A percentile compares a stretch with the other conserved stretches of the same genome.
phyloP scores from a whole-genome alignment of 2,329 filamentous ascomycete species.

The Ophiostoma sp. region DNA sequence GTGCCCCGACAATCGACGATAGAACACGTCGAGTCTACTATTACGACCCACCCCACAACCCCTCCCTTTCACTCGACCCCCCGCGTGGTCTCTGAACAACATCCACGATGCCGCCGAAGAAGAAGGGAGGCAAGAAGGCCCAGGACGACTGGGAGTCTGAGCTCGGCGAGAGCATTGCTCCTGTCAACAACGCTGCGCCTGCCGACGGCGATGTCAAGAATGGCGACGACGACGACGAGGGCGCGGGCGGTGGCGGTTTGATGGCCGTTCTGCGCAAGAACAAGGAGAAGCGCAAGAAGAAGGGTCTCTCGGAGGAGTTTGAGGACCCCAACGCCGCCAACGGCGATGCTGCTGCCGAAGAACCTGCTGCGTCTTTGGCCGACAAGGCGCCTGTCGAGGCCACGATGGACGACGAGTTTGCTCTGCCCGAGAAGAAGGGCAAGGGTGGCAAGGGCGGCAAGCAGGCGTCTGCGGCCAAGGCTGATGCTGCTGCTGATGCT shows the following conservation, averaged over 20 bases:
- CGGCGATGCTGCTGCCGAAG: conserved; percentile 34
- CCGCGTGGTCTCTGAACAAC: neutral
- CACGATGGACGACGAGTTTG: conserved; percentile 81
- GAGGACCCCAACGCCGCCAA: conserved; percentile 64
- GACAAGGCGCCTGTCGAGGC: conserved; percentile 79
- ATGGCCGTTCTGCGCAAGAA: conserved; percentile 81
- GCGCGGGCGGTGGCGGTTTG: conserved; percentile 64
- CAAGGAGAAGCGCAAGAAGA: conserved; percentile 86
- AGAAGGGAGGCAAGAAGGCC: conserved; percentile 87
- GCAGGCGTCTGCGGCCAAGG: conserved; percentile 51
- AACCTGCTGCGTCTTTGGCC: conserved; percentile 50
- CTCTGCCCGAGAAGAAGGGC: conserved; percentile 73
- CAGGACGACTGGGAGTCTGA: conserved; percentile 95
- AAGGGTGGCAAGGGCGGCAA: conserved; percentile 57
- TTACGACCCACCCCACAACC: neutral
- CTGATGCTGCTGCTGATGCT: conserved; percentile 33
- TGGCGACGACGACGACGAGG: conserved; percentile 50
- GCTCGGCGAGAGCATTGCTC: conserved; percentile 73
- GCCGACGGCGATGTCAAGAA: conserved; percentile 48
- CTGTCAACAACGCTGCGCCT: conserved; percentile 55
- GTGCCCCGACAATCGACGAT: neutral
- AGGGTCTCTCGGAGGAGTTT: conserved; percentile 72
- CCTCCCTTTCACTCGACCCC: neutral
- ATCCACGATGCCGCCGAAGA: conserved; percentile 72
- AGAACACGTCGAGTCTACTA: neutral